Conservation (phyloP, 805 yeast genomes). For the Saturnispora saitoi region DNA sequence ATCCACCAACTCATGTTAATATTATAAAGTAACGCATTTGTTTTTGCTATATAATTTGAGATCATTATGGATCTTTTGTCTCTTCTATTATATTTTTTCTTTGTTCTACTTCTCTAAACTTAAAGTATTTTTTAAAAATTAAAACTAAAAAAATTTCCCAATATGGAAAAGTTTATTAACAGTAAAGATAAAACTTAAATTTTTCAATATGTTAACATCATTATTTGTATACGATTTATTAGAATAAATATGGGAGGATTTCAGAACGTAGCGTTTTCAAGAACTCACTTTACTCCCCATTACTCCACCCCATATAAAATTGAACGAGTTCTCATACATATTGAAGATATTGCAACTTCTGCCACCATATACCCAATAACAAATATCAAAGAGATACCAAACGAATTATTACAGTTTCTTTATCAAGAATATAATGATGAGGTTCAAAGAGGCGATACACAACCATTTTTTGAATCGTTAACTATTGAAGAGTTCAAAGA, state of each 20-base stretch:
- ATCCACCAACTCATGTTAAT: neutral
- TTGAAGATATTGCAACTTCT: conserved; percentile 83
- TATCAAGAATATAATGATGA: conserved; percentile 94
- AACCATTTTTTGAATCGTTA: conserved; percentile 75
- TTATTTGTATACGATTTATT: too few relatives aligned
- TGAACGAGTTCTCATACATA: conserved; percentile 64
- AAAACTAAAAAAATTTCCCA: too few relatives aligned
- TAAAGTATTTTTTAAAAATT: neutral
- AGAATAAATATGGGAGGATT: conserved; percentile 24
- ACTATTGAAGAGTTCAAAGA: conserved; percentile 68
- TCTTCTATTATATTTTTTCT: neutral
- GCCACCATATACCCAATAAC: conserved; percentile 89
- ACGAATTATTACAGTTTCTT: conserved; percentile 67
- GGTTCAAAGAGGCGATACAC: conserved; percentile 79
- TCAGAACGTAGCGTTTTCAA: conserved; percentile 24
- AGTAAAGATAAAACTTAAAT: neutral
- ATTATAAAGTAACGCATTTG: conserved; percentile 1
- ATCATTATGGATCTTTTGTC: neutral
- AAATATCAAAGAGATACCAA: conserved; percentile 60
- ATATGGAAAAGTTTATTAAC: neutral
- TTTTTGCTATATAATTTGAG: conserved; percentile 2
- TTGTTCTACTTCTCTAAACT: neutral
- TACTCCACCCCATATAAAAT: conserved; percentile 27
- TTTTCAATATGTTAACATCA: too few relatives aligned
- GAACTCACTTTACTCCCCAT: conserved; percentile 26